A percentile compares a stretch with the other conserved stretches of the same genome.
Conservation (phyloP, 164 flowering plant species). For the Berberis vulgaris region DNA sequence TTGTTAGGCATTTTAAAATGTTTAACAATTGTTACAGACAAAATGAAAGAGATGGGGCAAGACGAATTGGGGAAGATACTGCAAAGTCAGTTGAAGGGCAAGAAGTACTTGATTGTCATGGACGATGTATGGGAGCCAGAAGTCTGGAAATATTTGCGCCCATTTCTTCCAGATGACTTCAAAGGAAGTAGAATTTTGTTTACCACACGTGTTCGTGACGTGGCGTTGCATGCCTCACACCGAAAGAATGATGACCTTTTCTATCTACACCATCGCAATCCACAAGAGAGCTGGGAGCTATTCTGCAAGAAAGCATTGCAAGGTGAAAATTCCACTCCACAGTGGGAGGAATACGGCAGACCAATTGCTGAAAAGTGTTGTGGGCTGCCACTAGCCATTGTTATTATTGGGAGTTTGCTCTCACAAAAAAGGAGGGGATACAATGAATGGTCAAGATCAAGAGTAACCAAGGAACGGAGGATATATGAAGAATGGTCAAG, state of each 20-base stretch:
- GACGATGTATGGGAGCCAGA: slow-evolving; percentile 29
- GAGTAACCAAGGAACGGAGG: too few species aligned
- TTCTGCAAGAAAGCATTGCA: slow-evolving; percentile 3
- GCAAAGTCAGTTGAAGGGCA: neutral
- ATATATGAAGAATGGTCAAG: too few species aligned
- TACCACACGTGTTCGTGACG: slow-evolving; percentile 18
- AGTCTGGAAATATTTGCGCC: slow-evolving; percentile 18
- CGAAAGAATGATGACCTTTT: neutral
- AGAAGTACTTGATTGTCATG: slow-evolving; percentile 19
- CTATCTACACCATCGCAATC: neutral
- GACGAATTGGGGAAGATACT: neutral
- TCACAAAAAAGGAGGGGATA: too few species aligned
- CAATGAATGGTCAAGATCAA: too few species aligned
- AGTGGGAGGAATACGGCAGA: slow-evolving; percentile 1
- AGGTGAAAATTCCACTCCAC: neutral
- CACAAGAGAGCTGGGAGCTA: slow-evolving; percentile 11
- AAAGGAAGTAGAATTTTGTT: slow-evolving; percentile 15
- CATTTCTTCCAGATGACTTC: slow-evolving; percentile 16
- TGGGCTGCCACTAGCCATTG: slow-evolving; percentile 14
- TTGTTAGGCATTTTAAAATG: slow-evolving; percentile 9
- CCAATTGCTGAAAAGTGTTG: slow-evolving; percentile 12
- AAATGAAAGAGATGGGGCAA: neutral
- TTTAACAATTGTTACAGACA: neutral
- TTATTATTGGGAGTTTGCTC: slow-evolving; percentile 11
- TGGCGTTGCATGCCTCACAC: slow-evolving; percentile 15